Evolutionary conservation across 2,329 filamentous ascomycete species (phyloP).

Genomic region (Aphanoascus verrucosus): DNA sequence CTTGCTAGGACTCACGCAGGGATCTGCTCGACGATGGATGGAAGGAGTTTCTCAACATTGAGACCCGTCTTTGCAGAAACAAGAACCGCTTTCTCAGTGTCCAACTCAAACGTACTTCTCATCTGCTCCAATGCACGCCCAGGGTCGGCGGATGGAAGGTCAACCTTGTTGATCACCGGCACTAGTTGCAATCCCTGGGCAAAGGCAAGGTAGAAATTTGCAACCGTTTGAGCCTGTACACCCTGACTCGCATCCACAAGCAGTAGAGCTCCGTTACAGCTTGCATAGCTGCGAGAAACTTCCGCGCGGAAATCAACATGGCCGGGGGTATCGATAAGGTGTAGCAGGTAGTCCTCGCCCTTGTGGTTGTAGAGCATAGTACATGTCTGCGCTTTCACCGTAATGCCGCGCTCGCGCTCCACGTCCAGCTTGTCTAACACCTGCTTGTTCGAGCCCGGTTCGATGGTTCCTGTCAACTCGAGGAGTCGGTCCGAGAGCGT

Average conservation of each 20-base stretch:
- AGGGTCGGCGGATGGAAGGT: constrained; percentile 82
- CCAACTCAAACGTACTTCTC: constrained; percentile 74
- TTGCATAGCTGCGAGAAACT: constrained; percentile 89
- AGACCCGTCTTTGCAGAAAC: constrained; percentile 91
- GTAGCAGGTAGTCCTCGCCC: constrained; percentile 80
- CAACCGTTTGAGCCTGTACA: constrained; percentile 93
- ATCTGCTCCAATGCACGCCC: constrained; percentile 78
- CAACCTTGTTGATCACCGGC: constrained; percentile 94
- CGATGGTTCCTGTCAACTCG: constrained; percentile 87
- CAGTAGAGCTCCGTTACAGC: constrained; percentile 82
- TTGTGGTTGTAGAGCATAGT: constrained; percentile 89
- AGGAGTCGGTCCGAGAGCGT: constrained; percentile 86
- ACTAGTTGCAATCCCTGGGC: constrained; percentile 77
- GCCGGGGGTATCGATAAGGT: constrained; percentile 91
- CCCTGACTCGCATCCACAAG: constrained; percentile 95
- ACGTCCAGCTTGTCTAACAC: constrained; percentile 95
- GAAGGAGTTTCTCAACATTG: constrained; percentile 73
- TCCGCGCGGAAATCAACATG: constrained; percentile 97
- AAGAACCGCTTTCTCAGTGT: constrained; percentile 60
- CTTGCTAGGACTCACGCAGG: constrained; percentile 45
- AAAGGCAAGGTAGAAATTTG: constrained; percentile 97
- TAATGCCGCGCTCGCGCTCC: constrained; percentile 90
- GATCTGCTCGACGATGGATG: constrained; percentile 73
- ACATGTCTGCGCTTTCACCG: constrained; percentile 97
- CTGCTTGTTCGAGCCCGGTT: constrained; percentile 80